Base-by-base conservation (phyloP, 2,329 filamentous ascomycete genomes). In the Neodidymelliopsis sp. region DNA sequence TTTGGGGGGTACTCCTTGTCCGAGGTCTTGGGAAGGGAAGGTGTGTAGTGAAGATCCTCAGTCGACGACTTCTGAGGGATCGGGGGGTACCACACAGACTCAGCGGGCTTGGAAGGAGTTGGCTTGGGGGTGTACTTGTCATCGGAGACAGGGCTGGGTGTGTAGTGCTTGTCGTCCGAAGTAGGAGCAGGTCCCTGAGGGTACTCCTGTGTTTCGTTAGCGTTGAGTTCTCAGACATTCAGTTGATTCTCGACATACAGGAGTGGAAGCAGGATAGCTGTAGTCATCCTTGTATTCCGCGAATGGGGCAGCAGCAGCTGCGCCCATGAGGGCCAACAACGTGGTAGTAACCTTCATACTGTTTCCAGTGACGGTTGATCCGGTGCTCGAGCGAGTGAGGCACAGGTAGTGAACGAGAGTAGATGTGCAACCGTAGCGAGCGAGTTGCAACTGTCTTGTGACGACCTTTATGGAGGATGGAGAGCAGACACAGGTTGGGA, bases 351-450 rank as follows among this genome's bases (percentile, higher is more conserved):
- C 50, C 62, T 62, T 71, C 68, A 72, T 72, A 38, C 42, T 69
- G 55, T 16, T 49, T 57, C 33, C 39, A 35, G 52, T 45, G 54
- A 48, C 43, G 34, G 49, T 40, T 47, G 54, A 33, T 45, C 40
- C 28, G 37, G 25, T 52, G 42, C 36, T 51, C 31, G 33, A 59
- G 52, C 44, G 53, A 57, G 50, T 49, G 27, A 57, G 54, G 51
- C 53, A 53, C 48, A 41, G 29, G 52, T 51, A 60, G 54, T 59
- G 62, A 68, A 59, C 58, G 62, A 65, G 58, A 54, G 60, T 54
- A 37, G 60, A 53, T 69, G 53, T 59, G 63, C 57, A 70, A 70
- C 69, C 69, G 65, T 72, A 72, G 64, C 68, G 69, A 71, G 63
- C 58, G 69, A 72, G 69, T 63, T 71, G 57, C 65, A 58, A 30